These are phyloP conservation scores for Arthrobotrys iridis DNA, from an alignment of 2,329 filamentous ascomycete species.

Conservation along the genomic window DNA sequence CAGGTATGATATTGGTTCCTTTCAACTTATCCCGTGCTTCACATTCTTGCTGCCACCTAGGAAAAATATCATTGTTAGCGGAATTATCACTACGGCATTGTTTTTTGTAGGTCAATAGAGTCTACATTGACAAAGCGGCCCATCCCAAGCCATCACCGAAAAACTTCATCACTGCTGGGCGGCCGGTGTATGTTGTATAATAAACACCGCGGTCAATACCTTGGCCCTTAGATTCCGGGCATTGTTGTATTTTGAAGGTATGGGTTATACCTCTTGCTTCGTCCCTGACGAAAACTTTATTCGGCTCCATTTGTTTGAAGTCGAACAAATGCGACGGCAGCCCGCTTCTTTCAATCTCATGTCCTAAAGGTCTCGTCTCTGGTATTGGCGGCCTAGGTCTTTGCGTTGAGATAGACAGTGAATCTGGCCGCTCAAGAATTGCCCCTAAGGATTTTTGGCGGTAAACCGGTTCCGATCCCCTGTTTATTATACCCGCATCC, in stretches of 20 bases:
- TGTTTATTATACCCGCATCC: not conserved
- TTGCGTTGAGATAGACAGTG: not conserved
- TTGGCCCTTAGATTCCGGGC: not conserved
- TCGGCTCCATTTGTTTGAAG: constrained; percentile 10
- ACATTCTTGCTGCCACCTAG: constrained; percentile 42
- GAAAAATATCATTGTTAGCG: not conserved
- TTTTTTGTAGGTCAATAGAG: not conserved
- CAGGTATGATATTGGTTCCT: constrained; percentile 7
- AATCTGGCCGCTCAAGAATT: constrained; percentile 1
- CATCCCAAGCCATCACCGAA: constrained; percentile 43
- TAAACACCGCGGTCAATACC: constrained; percentile 23
- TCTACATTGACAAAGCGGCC: constrained; percentile 25
- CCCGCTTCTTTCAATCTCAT: constrained; percentile 35
- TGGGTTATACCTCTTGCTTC: constrained; percentile 26
- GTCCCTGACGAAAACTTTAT: constrained; percentile 35
- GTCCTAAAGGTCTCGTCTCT: constrained; percentile 22
- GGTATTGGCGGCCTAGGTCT: constrained; percentile 1
- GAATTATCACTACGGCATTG: not conserved
- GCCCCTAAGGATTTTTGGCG: not conserved
- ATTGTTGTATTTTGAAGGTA: constrained; percentile 22
- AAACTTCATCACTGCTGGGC: constrained; percentile 30
- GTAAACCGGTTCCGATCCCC: not conserved
- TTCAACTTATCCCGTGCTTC: constrained; percentile 31
- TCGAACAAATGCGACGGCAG: constrained; percentile 34
- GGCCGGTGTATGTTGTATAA: constrained; percentile 32